Evolutionary conservation across 495 filamentous ascomycete species (phyloP), one percentile per base, ranked within the genome.

Genomic region (Aspergillus sclerotioniger): DNA sequence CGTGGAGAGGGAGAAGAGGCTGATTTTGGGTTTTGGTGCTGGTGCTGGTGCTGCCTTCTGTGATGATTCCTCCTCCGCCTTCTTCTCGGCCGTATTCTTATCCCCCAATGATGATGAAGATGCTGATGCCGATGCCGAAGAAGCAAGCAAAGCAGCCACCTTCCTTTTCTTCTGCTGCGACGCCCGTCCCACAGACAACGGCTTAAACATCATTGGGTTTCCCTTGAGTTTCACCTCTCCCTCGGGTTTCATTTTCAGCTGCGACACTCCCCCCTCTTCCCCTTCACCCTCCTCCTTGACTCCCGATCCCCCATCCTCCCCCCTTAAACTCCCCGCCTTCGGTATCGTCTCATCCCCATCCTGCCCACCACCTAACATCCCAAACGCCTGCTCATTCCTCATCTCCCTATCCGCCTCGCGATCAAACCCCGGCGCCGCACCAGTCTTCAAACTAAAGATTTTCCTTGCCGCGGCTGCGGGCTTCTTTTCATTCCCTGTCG

Each of bases 171-270:
- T 90, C 76, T 90, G 90, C 57, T 77, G 72, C n/a, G 79, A 78
- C 47, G 87, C 88, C 43, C 88, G 76, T 17, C 82, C 81, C 8
- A 96, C 90, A 3, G 91, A 95, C 21, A 96, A 70, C 1, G 92
- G 92, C 67, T 87, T 90, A 71, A 97, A 96, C 84, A 91, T 91
- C 65, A 89, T 84, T 19, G 90, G 80, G 60, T 90, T 92, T 6
- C 88, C 90, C 37, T 87, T 82, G 15, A 88, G 62, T 66, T 90
- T 87, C 12, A 88, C 79, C 48, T 89, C 83, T 25, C 25, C 25
- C 19, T 77, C 76, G 7, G 74, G 78, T 12, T 62, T 61, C 25
- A 25, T 25, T 2, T 70, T 61, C 15, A 63, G 67, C 13, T 55
- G 44, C 13, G 32, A 0, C 3, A 70, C 16, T 16, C 10, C 37